Conservation (phyloP, 78 protist species). For the Dictyostelium firmibasis region DNA sequence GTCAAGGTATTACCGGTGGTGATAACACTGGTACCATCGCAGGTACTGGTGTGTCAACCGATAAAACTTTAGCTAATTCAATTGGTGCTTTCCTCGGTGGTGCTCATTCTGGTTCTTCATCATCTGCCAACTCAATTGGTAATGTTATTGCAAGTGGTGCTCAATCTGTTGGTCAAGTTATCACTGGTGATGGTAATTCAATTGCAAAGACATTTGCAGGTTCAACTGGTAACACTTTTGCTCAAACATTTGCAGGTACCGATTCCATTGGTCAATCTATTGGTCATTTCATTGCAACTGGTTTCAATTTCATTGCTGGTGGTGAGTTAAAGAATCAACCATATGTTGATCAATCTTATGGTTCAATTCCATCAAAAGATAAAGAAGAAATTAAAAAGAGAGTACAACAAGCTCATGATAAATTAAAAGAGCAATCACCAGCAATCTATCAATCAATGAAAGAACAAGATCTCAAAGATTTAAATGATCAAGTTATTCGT, state of each 20-base stretch:
- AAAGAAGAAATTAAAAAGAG: not conserved
- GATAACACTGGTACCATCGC: slow-evolving; percentile 19
- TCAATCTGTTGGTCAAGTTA: slow-evolving; percentile 9
- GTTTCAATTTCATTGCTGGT: not conserved
- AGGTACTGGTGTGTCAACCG: slow-evolving; percentile 13
- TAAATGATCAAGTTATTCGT: not conserved
- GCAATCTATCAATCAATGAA: not conserved
- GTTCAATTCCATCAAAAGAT: not conserved
- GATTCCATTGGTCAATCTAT: not conserved
- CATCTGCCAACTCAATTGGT: slow-evolving; percentile 7
- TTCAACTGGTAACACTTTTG: not conserved
- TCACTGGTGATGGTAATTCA: slow-evolving; percentile 26
- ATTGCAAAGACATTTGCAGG: not conserved
- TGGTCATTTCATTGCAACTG: not conserved
- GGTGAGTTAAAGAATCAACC: not conserved
- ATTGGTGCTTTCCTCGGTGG: slow-evolving; percentile 17
- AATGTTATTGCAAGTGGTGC: slow-evolving; percentile 14
- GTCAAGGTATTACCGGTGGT: slow-evolving; percentile 41
- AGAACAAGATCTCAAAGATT: not conserved
- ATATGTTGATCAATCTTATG: not conserved
- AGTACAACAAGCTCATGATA: not conserved
- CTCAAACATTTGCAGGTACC: not conserved
- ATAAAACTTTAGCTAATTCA: slow-evolving; percentile 9
- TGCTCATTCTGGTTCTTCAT: not conserved
- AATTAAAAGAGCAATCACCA: not conserved